Conservation (phyloP, 768 basidiomycete species). For the Tricholoma matsutake region DNA sequence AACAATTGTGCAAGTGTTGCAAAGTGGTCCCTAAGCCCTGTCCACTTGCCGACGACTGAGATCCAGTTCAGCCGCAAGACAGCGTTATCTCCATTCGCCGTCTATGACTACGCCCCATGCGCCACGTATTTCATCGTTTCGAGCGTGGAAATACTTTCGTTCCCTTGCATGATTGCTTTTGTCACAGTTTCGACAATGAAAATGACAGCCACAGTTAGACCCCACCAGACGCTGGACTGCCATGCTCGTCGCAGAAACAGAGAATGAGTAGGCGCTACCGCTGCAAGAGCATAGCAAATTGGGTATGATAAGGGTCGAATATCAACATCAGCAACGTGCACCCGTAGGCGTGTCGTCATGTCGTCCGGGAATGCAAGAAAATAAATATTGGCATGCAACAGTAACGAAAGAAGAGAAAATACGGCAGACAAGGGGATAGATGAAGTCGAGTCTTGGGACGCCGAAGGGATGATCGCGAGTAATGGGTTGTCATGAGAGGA, state of each 20-base stretch:
- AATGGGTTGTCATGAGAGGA: constrained; percentile 40
- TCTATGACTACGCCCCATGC: constrained; percentile 40
- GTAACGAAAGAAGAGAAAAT: constrained; percentile 47
- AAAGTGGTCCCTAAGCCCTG: neutral
- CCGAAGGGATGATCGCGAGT: constrained; percentile 38
- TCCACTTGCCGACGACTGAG: neutral
- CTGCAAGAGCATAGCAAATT: constrained; percentile 34
- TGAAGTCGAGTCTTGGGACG: constrained; percentile 10
- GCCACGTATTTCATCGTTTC: constrained; percentile 54
- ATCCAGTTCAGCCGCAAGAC: neutral
- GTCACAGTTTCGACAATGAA: constrained; percentile 44
- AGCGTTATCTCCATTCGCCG: neutral
- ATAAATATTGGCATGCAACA: constrained; percentile 48
- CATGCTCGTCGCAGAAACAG: constrained; percentile 47
- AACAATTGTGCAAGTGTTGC: neutral
- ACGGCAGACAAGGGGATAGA: constrained; percentile 44
- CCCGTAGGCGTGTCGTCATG: constrained; percentile 26
- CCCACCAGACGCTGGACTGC: constrained; percentile 57
- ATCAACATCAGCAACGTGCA: constrained; percentile 18
- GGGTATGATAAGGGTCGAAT: constrained; percentile 29
- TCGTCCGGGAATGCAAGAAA: constrained; percentile 39
- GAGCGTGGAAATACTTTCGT: constrained; percentile 46
- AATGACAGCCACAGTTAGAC: constrained; percentile 38
- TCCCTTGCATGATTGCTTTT: constrained; percentile 41
- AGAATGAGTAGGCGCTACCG: constrained; percentile 47